Conservation (phyloP, 345 rosid species). For the Pseudoturritis turrita region DNA sequence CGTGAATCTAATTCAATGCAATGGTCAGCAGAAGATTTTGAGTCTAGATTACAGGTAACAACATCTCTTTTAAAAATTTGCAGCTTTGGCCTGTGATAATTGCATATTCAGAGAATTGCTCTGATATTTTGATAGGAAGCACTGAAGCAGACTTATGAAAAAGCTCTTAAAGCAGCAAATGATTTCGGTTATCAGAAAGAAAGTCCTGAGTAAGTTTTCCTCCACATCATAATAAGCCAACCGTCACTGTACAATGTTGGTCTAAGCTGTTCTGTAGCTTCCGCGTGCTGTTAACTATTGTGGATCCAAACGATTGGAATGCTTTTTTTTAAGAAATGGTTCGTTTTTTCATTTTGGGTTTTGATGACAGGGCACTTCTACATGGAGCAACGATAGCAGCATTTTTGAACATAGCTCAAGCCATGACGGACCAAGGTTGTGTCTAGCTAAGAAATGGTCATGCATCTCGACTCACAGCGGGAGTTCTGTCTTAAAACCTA, state of each 20-base stretch:
- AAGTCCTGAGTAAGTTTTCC: conserved; percentile 78
- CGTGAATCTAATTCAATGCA: conserved; percentile 82
- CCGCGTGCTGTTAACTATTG: too few species aligned
- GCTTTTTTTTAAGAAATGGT: not conserved
- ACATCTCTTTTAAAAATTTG: not conserved
- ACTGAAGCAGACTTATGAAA: conserved; percentile 84
- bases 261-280: not conserved
- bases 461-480: not conserved
- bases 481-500: not conserved
- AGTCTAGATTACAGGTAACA: conserved; percentile 86
- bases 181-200: conserved; percentile 97
- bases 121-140: conserved; percentile 69
- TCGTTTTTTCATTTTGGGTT: not conserved
- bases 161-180: conserved; percentile 84
- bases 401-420: conserved; percentile 90
- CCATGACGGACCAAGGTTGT: conserved; percentile 99
- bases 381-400: conserved; percentile 91
- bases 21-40: conserved; percentile 98
- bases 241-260: not conserved
- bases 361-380: conserved; percentile 63
- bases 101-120: not conserved
- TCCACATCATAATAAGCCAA: not conserved
- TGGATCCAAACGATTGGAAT: not conserved
- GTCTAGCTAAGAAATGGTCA: conserved; percentile 39
- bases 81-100: not conserved